Evolutionary conservation across 1,284 basidiomycete species (phyloP).

Genomic region (Xerocomus amazonicus): DNA sequence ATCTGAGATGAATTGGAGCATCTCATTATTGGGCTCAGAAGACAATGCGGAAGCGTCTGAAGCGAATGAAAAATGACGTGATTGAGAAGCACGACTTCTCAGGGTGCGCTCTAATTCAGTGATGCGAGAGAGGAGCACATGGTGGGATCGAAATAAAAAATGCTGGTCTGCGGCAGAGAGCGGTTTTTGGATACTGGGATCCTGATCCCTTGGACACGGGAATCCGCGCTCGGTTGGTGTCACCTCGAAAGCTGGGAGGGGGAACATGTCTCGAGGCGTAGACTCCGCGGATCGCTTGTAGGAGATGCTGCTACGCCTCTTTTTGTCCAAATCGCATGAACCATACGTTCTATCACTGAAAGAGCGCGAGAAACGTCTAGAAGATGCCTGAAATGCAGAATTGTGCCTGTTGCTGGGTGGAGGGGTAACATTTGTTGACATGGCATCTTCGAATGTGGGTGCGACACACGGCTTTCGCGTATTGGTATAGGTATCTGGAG

Average conservation of each 20-base stretch:
- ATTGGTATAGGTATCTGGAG: conserved; percentile 42
- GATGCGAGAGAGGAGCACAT: conserved; percentile 73
- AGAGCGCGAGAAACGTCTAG: conserved; percentile 19
- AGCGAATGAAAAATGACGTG: conserved; percentile 50
- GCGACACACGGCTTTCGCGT: conserved; percentile 51
- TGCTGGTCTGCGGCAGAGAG: conserved; percentile 67
- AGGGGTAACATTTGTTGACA: conserved; percentile 26
- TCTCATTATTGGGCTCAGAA: conserved; percentile 63
- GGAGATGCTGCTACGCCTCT: conserved; percentile 62
- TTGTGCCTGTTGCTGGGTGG: conserved; percentile 7
- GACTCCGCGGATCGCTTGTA: conserved; percentile 55
- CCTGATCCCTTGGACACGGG: conserved; percentile 39
- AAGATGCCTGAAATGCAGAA: conserved; percentile 12
- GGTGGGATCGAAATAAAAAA: conserved; percentile 79
- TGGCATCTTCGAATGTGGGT: conserved; percentile 33
- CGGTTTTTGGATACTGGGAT: conserved; percentile 41
- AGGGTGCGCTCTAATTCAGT: conserved; percentile 72
- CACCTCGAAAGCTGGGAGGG: conserved; percentile 67
- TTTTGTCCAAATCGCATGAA: conserved; percentile 12
- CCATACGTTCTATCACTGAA: conserved; percentile 9
- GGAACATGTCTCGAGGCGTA: conserved; percentile 38
- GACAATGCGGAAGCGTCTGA: conserved; percentile 45
- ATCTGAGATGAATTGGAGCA: conserved; percentile 68
- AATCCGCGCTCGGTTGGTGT: conserved; percentile 58
- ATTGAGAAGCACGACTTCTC: conserved; percentile 45